phyloP scores from a whole-genome alignment of 306 rosid species.

The Castanea mollissima region DNA sequence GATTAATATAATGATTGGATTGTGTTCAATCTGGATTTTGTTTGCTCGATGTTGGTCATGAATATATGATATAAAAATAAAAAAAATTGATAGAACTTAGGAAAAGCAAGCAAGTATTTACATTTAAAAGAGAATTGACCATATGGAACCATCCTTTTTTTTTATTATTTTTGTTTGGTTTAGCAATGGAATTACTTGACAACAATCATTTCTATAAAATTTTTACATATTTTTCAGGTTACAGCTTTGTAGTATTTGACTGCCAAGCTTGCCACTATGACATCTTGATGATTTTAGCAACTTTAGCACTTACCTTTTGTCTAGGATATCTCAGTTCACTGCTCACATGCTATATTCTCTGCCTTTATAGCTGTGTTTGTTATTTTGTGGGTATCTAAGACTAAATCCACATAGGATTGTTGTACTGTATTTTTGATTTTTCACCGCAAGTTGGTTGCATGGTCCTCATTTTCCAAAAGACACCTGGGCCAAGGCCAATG shows the following conservation, averaged over 20 bases:
- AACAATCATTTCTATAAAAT: not conserved
- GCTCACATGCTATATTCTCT: not conserved
- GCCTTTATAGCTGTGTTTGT: not conserved
- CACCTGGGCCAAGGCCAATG: not conserved
- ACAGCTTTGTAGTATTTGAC: not conserved
- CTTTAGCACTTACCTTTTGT: not conserved
- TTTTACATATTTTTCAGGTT: not conserved
- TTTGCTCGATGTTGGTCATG: too few species aligned
- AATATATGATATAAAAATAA: too few species aligned
- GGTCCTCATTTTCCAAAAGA: not conserved
- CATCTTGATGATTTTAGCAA: not conserved
- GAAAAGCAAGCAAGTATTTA: too few species aligned
- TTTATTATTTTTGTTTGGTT: too few species aligned
- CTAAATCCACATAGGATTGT: not conserved
- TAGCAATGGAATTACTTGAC: not conserved
- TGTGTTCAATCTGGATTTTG: too few species aligned
- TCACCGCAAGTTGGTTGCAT: constrained; percentile 15
- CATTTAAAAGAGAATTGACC: too few species aligned
- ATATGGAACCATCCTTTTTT: too few species aligned
- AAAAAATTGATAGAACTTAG: too few species aligned
- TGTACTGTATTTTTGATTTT: not conserved
- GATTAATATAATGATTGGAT: too few species aligned
- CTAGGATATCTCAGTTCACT: not conserved
- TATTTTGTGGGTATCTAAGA: not conserved
- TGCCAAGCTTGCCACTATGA: not conserved